Evolutionary conservation across 2,329 filamentous ascomycete species (phyloP).

Genomic region (Aspergillus spinulosporus): DNA sequence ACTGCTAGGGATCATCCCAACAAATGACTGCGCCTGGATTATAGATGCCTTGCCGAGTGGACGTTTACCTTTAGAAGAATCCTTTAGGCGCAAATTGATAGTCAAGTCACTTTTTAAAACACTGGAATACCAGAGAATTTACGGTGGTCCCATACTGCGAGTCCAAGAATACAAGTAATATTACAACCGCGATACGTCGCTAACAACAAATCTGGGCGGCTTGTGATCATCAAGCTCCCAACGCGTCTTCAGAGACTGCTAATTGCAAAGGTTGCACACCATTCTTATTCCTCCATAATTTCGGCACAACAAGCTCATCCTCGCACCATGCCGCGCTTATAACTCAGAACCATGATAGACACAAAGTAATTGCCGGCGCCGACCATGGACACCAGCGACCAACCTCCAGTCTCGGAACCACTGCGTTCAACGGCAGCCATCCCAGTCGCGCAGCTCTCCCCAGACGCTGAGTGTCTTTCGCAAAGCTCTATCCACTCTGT

Average conservation of each 20-base stretch:
- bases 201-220: background rate
- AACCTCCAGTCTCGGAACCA: constrained; percentile 25
- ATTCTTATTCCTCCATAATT: background rate
- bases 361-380: constrained; percentile 18
- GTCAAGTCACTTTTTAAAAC: too few relatives aligned
- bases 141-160: too few relatives aligned
- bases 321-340: constrained; percentile 9
- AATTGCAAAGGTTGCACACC: background rate
- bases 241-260: constrained; percentile 6
- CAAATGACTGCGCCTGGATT: background rate
- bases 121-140: too few relatives aligned
- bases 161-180: constrained; percentile 14
- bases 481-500: constrained; percentile 60
- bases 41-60: background rate
- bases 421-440: constrained; percentile 27
- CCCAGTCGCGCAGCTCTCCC: constrained; percentile 46
- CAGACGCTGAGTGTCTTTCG: constrained; percentile 30
- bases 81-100: too few relatives aligned
- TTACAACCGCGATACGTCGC: constrained; percentile 18
- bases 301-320: background rate
- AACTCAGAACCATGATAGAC: constrained; percentile 17
- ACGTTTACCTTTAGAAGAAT: too few relatives aligned
- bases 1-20: background rate
- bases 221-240: constrained; percentile 8
- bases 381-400: constrained; percentile 33